Evolutionary conservation across 768 basidiomycete genomes (phyloP).

Genomic region (Pleurotus tuber-regium): DNA sequence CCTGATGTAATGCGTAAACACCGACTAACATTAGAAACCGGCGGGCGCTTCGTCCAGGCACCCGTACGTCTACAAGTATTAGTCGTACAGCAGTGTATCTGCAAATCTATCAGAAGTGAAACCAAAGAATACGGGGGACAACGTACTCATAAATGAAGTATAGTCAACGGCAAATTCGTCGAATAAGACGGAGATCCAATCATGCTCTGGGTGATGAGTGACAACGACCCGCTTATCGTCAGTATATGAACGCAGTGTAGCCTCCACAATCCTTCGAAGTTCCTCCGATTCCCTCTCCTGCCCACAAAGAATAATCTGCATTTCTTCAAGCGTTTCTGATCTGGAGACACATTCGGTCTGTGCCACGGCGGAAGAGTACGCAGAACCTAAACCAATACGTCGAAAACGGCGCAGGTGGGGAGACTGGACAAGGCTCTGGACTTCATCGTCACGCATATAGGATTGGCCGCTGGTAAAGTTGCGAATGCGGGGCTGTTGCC

Average conservation of each 20-base stretch:
- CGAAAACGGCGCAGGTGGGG: constrained; percentile 27
- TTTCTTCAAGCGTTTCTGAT: constrained; percentile 21
- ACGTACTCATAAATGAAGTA: not conserved
- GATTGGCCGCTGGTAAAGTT: constrained; percentile 31
- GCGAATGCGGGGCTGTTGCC: constrained; percentile 20
- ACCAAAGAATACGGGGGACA: not conserved
- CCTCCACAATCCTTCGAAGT: not conserved
- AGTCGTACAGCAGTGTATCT: not conserved
- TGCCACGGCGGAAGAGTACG: constrained; percentile 22
- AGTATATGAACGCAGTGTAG: not conserved
- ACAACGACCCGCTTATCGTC: not conserved
- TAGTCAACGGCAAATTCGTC: not conserved
- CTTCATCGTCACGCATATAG: constrained; percentile 34
- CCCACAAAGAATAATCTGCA: constrained; percentile 25
- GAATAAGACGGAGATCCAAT: not conserved
- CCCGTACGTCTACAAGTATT: too few species aligned
- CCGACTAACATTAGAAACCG: too few species aligned
- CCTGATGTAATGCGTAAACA: too few species aligned
- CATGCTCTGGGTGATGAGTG: not conserved
- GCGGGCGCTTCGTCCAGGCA: too few species aligned
- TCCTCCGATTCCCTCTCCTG: not conserved
- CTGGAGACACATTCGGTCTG: constrained; percentile 25
- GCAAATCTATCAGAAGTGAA: not conserved
- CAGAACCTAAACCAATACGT: constrained; percentile 20
- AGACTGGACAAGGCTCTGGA: constrained; percentile 26